These are phyloP conservation scores for Geotrichum fermentans DNA, from an alignment of 1,139 yeast genomes.

Conservation along the genomic window DNA sequence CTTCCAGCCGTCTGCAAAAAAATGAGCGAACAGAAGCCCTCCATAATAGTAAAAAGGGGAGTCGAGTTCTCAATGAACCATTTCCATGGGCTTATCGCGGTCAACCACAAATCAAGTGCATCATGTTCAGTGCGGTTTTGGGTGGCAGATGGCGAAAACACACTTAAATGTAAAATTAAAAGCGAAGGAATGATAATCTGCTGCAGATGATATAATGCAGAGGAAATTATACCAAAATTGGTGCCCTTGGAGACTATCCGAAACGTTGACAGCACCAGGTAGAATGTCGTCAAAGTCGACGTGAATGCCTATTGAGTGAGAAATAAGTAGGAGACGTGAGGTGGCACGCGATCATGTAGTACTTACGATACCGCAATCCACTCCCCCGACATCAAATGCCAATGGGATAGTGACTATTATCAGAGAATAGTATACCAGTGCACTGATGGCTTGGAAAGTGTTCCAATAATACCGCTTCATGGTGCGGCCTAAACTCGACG, in stretches of 20 bases:
- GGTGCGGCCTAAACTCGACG: constrained; percentile 1
- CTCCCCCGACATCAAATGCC: constrained; percentile 94
- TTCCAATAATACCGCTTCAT: constrained; percentile 2
- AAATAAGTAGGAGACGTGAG: background rate
- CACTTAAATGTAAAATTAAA: constrained; percentile 64
- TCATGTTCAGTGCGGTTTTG: constrained; percentile 22
- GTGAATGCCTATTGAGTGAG: constrained; percentile 51
- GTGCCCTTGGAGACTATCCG: constrained; percentile 52
- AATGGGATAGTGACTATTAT: constrained; percentile 82
- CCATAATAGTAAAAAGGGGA: constrained; percentile 79
- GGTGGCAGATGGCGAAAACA: constrained; percentile 40
- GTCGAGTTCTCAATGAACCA: constrained; percentile 70
- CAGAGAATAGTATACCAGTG: constrained; percentile 45
- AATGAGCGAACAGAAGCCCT: constrained; percentile 86
- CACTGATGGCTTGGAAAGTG: constrained; percentile 28
- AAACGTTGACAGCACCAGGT: constrained; percentile 67
- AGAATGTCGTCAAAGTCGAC: constrained; percentile 62
- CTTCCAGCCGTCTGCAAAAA: constrained; percentile 90
- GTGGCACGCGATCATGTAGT: background rate
- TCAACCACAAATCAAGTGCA: constrained; percentile 32
- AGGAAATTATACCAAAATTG: constrained; percentile 48
- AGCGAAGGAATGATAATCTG: constrained; percentile 79
- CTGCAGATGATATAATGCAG: constrained; percentile 67
- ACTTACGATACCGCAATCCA: constrained; percentile 64
- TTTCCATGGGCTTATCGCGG: constrained; percentile 59